Evolutionary conservation across 805 yeast species (phyloP).

Genomic region (Yamadazyma akitaensis): DNA sequence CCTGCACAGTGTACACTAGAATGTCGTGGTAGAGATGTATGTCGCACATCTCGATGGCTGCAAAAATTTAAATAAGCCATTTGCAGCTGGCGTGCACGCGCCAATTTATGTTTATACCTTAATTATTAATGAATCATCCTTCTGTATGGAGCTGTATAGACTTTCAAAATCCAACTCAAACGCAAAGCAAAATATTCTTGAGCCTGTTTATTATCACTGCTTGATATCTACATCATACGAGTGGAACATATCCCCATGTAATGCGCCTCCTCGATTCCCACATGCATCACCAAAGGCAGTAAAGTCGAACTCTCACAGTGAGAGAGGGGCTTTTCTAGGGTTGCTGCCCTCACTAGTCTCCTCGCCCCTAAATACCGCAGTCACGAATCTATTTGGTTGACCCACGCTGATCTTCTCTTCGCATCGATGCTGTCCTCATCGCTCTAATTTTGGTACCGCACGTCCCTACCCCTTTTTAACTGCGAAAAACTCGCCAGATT

Average conservation of each 20-base stretch:
- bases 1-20: neutral
- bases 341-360: no score
- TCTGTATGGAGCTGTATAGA: no score
- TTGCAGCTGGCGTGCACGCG: neutral
- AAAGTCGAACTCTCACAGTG: no score
- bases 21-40: neutral
- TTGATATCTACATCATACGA: no score
- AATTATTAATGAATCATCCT: no score
- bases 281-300: no score
- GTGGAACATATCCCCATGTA: no score
- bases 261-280: no score
- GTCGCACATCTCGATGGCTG: neutral
- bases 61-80: neutral
- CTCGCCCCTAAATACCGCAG: neutral
- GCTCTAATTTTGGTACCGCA: neutral
- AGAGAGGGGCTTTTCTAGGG: no score
- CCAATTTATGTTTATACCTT: neutral
- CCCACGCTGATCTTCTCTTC: neutral
- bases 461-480: neutral
- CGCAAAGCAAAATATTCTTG: no score
- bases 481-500: neutral
- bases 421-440: neutral
- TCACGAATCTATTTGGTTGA: neutral
- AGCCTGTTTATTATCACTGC: no score
- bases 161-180: no score